Conservation (phyloP, 139 green algal genomes). For the Pedinophyceae sp. region DNA sequence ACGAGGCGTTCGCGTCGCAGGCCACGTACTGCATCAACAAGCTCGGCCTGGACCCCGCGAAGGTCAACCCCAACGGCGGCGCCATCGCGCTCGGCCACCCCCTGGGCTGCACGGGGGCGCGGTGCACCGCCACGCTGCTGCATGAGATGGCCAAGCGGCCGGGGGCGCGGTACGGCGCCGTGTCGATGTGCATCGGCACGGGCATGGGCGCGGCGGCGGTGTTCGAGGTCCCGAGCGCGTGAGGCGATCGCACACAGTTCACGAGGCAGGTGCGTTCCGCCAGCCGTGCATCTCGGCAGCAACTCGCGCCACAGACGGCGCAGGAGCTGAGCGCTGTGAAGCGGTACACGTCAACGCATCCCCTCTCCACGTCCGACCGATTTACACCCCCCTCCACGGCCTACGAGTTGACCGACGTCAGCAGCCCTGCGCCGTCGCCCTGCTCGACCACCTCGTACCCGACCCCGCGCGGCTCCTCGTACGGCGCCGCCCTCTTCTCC, state of each 20-base stretch:
- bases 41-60: slow-evolving; percentile 66
- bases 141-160: slow-evolving; percentile 79
- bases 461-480: not conserved
- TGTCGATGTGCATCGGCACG: slow-evolving; percentile 96
- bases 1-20: slow-evolving; percentile 91
- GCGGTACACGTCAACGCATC: too few species aligned
- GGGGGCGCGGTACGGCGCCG: slow-evolving; percentile 75
- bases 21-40: slow-evolving; percentile 72
- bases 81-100: slow-evolving; percentile 95
- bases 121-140: slow-evolving; percentile 84
- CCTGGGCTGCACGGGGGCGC: slow-evolving; percentile 65
- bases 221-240: too few species aligned
- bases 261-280: too few species aligned
- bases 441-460: too few species aligned
- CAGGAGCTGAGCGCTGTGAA: too few species aligned
- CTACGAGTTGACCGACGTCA: too few species aligned
- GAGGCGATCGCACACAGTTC: too few species aligned
- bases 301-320: too few species aligned
- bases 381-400: too few species aligned
- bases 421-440: too few species aligned
- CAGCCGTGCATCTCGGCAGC: too few species aligned
- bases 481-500: slow-evolving; percentile 1
- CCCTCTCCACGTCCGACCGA: too few species aligned
- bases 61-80: slow-evolving; percentile 94
- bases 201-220: slow-evolving; percentile 86